Conservation (phyloP, 768 basidiomycete species). For the Kwoniella sp. region DNA sequence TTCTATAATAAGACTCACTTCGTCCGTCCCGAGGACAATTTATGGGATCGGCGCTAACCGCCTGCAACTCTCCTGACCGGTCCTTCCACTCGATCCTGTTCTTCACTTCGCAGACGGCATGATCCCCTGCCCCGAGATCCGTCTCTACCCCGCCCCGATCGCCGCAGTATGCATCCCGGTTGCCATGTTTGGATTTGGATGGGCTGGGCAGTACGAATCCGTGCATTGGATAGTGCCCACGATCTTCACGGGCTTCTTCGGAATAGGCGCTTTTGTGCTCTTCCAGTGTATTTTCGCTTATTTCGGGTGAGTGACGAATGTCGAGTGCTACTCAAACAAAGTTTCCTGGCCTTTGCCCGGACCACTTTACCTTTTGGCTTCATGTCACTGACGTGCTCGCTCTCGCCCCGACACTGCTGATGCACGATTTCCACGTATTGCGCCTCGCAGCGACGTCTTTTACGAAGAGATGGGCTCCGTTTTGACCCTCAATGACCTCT, state of each 20-base stretch:
- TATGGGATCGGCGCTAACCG: too few relatives aligned
- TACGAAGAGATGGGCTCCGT: constrained; percentile 22
- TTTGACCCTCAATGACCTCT: constrained; percentile 25
- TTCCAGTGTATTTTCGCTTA: constrained; percentile 22
- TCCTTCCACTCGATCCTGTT: background rate
- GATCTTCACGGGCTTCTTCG: constrained; percentile 23
- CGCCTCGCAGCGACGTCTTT: constrained; percentile 14
- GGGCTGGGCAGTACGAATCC: constrained; percentile 18
- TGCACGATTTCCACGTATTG: too few relatives aligned
- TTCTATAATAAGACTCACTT: too few relatives aligned
- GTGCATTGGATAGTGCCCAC: constrained; percentile 26
- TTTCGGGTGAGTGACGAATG: constrained; percentile 20
- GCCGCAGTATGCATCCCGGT: constrained; percentile 25
- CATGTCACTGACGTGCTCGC: too few relatives aligned
- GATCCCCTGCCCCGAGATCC: constrained; percentile 25
- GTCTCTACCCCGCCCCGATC: constrained; percentile 15
- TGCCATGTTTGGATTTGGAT: constrained; percentile 30
- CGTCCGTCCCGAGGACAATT: too few relatives aligned
- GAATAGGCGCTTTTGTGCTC: constrained; percentile 20
- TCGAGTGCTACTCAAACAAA: background rate
- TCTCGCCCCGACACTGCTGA: too few relatives aligned
- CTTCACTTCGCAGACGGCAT: constrained; percentile 20
- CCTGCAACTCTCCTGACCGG: too few relatives aligned
- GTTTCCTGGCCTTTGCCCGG: too few relatives aligned
- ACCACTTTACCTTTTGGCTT: too few relatives aligned